These are phyloP conservation scores for Hyaloscypha variabilis DNA, from an alignment of 495 filamentous ascomycete species.

Conservation along the genomic window DNA sequence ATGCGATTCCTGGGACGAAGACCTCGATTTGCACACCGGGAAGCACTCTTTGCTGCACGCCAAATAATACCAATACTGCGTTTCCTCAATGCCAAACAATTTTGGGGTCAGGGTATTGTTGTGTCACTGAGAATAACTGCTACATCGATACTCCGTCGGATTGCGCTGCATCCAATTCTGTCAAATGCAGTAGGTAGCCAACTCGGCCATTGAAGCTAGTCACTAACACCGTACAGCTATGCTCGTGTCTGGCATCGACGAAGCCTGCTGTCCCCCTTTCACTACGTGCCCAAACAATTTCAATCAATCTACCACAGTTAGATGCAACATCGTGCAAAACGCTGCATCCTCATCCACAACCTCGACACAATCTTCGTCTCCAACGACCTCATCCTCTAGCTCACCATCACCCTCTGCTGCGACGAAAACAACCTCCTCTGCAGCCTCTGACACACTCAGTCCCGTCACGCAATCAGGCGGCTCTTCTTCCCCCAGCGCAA, in stretches of 20 bases:
- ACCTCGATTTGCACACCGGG: slow-evolving; percentile 10
- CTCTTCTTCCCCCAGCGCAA: no score
- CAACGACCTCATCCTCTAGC: not conserved
- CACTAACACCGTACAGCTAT: not conserved
- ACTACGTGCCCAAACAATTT: not conserved
- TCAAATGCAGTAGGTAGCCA: slow-evolving; percentile 7
- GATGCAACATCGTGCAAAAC: not conserved
- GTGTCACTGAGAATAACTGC: not conserved
- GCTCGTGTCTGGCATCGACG: not conserved
- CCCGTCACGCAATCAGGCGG: no score
- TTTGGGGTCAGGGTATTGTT: slow-evolving; percentile 7
- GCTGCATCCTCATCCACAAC: not conserved
- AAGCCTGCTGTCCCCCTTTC: not conserved
- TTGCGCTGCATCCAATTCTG: slow-evolving; percentile 3
- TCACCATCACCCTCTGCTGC: not conserved
- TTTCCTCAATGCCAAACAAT: slow-evolving; percentile 7
- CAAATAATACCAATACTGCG: not conserved
- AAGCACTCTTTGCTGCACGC: slow-evolving; percentile 8
- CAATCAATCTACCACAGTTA: not conserved
- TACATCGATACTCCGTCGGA: slow-evolving; percentile 8
- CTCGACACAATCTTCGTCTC: not conserved
- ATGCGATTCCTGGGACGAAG: slow-evolving; percentile 11
- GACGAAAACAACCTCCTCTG: not conserved
- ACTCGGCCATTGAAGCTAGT: not conserved
- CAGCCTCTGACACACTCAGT: not conserved